Conservation (phyloP, 345 rosid genomes). For the Cardamine chenopodiifolia region DNA sequence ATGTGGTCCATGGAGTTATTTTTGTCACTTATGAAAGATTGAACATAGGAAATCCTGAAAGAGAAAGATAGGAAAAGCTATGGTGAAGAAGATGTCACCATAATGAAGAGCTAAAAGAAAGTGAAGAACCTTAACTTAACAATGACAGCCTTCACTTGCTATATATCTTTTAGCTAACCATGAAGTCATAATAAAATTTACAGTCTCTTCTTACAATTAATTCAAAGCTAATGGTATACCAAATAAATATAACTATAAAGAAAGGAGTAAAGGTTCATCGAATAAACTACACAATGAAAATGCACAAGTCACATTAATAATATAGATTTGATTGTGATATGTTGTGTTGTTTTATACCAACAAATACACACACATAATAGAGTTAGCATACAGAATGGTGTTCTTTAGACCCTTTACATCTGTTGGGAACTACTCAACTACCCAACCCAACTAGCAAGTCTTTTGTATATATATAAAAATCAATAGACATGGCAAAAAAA, state of each 20-base stretch:
- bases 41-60: neutral
- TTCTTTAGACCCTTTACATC: conserved; percentile 5
- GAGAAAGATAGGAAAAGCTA: neutral
- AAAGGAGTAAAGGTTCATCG: neutral
- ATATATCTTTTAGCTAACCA: neutral
- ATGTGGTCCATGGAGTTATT: neutral
- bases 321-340: neutral
- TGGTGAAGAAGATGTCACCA: neutral
- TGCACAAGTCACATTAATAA: neutral
- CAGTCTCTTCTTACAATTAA: neutral
- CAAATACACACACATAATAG: conserved; percentile 1
- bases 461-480: neutral
- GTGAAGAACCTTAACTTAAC: neutral
- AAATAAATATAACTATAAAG: neutral
- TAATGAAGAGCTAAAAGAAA: neutral
- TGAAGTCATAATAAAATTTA: neutral
- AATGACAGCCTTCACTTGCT: neutral
- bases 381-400: neutral
- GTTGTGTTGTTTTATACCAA: neutral
- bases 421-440: conserved; percentile 27
- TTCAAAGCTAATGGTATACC: neutral
- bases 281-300: neutral
- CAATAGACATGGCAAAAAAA: neutral
- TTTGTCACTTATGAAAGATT: neutral
- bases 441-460: conserved; percentile 17